These are phyloP conservation scores for Dactylis glomerata DNA, from an alignment of 176 grass and related monocot species.

Conservation along the genomic window DNA sequence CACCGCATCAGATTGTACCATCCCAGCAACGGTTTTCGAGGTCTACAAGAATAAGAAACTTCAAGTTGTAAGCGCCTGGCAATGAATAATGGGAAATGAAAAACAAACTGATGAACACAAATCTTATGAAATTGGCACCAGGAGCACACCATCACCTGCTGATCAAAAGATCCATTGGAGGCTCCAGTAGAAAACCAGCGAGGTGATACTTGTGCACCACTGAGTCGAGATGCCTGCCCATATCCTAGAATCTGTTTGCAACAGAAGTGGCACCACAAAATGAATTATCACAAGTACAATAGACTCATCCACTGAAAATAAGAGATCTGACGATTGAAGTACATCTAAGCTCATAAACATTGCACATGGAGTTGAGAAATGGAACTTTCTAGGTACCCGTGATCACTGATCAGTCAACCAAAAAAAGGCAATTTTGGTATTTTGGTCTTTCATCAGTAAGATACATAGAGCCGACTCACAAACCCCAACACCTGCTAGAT, in stretches of 20 bases:
- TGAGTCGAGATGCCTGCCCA: slow-evolving; percentile 28
- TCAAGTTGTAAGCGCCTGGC: not conserved
- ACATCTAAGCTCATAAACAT: not conserved
- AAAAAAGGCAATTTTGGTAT: not conserved
- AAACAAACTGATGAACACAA: not conserved
- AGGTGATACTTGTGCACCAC: slow-evolving; percentile 27
- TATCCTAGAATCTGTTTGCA: slow-evolving; percentile 44
- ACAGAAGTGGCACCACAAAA: not conserved
- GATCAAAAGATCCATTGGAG: slow-evolving; percentile 25
- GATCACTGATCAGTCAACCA: not conserved
- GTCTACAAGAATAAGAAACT: slow-evolving; percentile 18
- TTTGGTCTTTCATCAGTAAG: not conserved
- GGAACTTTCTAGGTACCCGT: not conserved
- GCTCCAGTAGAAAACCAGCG: slow-evolving; percentile 48
- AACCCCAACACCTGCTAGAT: not conserved
- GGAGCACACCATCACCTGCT: not conserved
- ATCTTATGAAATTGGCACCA: not conserved
- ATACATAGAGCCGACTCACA: not conserved
- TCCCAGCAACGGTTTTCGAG: slow-evolving; percentile 30
- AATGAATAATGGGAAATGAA: not conserved
- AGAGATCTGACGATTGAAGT: slow-evolving; percentile 6
- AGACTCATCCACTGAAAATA: not conserved
- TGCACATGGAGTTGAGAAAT: not conserved
- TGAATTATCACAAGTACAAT: slow-evolving; percentile 6
- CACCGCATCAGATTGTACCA: slow-evolving; percentile 6